Evolutionary conservation across 2,329 filamentous ascomycete genomes (phyloP).

Genomic region (Claviceps fusiformis): DNA sequence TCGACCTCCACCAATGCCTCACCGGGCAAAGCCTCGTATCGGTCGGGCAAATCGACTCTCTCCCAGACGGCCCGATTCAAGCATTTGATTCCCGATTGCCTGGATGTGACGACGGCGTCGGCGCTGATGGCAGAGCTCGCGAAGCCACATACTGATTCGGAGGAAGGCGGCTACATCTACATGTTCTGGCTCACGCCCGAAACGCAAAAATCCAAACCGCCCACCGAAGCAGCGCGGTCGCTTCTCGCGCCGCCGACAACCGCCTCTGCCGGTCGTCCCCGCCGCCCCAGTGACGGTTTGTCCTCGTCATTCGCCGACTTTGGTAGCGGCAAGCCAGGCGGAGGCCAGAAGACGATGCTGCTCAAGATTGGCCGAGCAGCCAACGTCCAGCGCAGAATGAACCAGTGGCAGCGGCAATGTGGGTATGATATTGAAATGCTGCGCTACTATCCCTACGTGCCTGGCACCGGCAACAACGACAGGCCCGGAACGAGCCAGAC

Average conservation of each 20-base stretch:
- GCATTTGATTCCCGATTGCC: conserved; percentile 50
- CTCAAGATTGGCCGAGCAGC: conserved; percentile 54
- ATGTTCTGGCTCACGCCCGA: conserved; percentile 88
- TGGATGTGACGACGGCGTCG: conserved; percentile 56
- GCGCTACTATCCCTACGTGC: conserved; percentile 77
- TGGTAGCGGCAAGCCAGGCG: conserved; percentile 12
- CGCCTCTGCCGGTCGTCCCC: conserved; percentile 19
- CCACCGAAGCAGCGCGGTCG: conserved; percentile 44
- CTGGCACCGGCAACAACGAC: conserved; percentile 21
- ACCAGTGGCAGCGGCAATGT: conserved; percentile 89
- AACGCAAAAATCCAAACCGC: conserved; percentile 36
- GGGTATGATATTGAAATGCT: conserved; percentile 78
- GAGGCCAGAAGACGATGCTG: conserved; percentile 45
- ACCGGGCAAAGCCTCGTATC: conserved; percentile 16
- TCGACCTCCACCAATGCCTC: conserved; percentile 10
- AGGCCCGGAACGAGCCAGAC: conserved; percentile 14
- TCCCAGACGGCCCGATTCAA: conserved; percentile 20
- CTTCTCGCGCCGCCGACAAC: conserved; percentile 39
- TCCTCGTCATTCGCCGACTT: conserved; percentile 24
- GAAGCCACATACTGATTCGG: conserved; percentile 52
- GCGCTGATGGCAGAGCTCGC: conserved; percentile 62
- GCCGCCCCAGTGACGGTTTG: conserved; percentile 28
- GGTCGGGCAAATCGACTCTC: conserved; percentile 17
- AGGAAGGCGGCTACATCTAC: conserved; percentile 87
- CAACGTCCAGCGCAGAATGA: conserved; percentile 83